Evolutionary conservation across 306 rosid genomes (phyloP).

Genomic region (Gleditsia sinensis): DNA sequence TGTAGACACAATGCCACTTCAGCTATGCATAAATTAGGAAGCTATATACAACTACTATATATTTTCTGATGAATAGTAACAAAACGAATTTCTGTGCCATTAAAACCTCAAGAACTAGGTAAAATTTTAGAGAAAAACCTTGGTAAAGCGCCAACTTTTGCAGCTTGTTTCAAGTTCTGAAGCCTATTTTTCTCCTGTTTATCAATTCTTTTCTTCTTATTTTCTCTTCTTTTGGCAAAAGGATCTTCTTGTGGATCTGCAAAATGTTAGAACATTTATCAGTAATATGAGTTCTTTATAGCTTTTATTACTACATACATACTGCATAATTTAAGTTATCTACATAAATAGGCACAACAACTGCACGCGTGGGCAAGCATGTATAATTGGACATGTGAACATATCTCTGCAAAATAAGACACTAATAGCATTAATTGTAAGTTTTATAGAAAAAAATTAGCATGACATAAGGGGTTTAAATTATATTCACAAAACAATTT

Average conservation of each 20-base stretch:
- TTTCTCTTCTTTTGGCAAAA: slow-evolving; percentile 73
- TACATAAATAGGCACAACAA: neutral
- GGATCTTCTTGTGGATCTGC: slow-evolving; percentile 86
- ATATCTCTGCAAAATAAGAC: neutral
- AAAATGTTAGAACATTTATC: slow-evolving; percentile 25
- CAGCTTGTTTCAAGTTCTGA: slow-evolving; percentile 82
- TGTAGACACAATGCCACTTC: neutral
- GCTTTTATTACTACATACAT: neutral
- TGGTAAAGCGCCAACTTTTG: slow-evolving; percentile 84
- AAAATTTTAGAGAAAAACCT: slow-evolving; percentile 53
- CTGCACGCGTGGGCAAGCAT: neutral
- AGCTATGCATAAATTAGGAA: neutral
- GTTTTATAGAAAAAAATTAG: neutral
- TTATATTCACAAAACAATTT: neutral
- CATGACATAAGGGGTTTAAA: neutral
- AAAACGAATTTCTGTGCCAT: slow-evolving; percentile 10
- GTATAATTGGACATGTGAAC: neutral
- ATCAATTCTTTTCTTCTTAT: slow-evolving; percentile 72
- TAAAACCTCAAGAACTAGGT: neutral
- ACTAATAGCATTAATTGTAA: neutral
- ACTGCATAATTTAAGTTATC: neutral
- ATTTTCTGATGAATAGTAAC: neutral
- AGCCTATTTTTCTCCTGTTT: slow-evolving; percentile 76
- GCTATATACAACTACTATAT: neutral
- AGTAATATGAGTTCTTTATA: slow-evolving; percentile 7